Evolutionary conservation across 2,329 filamentous ascomycete species (phyloP), one percentile per base, ranked within the genome.

Genomic region (Aspergillus pseudonomiae): DNA sequence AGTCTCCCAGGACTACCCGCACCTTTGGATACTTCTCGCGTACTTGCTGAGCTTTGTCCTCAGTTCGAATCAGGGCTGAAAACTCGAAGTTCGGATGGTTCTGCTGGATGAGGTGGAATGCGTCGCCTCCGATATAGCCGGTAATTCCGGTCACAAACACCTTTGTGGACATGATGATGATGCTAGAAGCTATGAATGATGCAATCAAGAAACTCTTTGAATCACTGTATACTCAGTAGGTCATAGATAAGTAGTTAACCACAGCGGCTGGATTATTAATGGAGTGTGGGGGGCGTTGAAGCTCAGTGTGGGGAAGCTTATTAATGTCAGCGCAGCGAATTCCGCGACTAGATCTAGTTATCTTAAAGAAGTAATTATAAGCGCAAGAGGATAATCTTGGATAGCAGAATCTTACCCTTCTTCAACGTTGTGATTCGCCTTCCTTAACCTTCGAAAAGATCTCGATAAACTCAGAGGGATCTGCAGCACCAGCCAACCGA

Each of bases 1-100:
- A 77, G 55, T 80, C 78, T 30, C 85, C 85, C 61, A 85, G 82
- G 1, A 86, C 82, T n/a, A 86, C 76, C 16, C 77, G 77, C 57
- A 84, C 73, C 6, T 78, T 80, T 3, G 85, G 77, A 63, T 82
- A 87, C 28, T 70, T 64, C 24, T 68, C 67, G 6, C 72, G 74
- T 10, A 80, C 70, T 36, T 75, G 69, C 30, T 73, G 68, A 48
- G 77, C 79, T 60, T 79, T 78, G 19, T 77, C 73, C 9, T 70
- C 69, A 39, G 74, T 77, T 54, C 80, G 78, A 21, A 82, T 73
- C 2, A 81, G 69, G 11, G 70, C 73, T 1, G 76, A 74, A 63
- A 77, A 74, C 28, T 78, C 72, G 67, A 78, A 79, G 9, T 80
- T 77, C 9, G 79, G 76, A 65, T 83, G 79, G 6, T 75, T 67